phyloP scores from a whole-genome alignment of 1,284 basidiomycete genomes.

The Cystobasidium sp. region DNA sequence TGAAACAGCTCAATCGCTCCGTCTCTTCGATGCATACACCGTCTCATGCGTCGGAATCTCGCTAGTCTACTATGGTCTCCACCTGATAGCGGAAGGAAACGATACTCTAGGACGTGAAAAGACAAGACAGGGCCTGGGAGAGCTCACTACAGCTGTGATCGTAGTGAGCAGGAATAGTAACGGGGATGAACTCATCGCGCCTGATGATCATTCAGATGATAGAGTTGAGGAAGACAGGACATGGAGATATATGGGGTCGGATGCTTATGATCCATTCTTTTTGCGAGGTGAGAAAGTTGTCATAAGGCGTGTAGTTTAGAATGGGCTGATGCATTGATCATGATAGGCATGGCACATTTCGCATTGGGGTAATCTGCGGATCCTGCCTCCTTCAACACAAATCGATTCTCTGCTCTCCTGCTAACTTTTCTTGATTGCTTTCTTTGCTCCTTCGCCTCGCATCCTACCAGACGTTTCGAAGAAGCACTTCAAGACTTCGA shows the following conservation, averaged over 20 bases:
- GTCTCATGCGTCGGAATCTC: constrained; percentile 31
- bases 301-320: background rate
- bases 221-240: background rate
- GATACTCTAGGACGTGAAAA: constrained; percentile 4
- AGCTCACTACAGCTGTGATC: constrained; percentile 27
- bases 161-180: constrained; percentile 10
- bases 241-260: background rate
- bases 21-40: constrained; percentile 32
- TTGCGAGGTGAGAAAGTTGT: constrained; percentile 1
- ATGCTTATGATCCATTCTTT: constrained; percentile 42
- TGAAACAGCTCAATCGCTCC: constrained; percentile 30
- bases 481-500: constrained; percentile 37
- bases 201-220: background rate
- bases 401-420: background rate
- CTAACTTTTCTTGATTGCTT: constrained; percentile 2
- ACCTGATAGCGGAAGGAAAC: background rate
- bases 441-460: background rate
- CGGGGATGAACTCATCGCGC: constrained; percentile 14
- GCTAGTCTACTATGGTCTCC: constrained; percentile 21
- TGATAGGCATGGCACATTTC: constrained; percentile 36
- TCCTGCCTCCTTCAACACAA: background rate
- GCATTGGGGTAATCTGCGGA: constrained; percentile 2
- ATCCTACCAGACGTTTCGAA: constrained; percentile 6
- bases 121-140: constrained; percentile 10
- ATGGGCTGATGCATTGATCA: background rate